These are phyloP conservation scores for Harringtonia lauricola DNA, from an alignment of 2,329 filamentous ascomycete species.

Conservation along the genomic window DNA sequence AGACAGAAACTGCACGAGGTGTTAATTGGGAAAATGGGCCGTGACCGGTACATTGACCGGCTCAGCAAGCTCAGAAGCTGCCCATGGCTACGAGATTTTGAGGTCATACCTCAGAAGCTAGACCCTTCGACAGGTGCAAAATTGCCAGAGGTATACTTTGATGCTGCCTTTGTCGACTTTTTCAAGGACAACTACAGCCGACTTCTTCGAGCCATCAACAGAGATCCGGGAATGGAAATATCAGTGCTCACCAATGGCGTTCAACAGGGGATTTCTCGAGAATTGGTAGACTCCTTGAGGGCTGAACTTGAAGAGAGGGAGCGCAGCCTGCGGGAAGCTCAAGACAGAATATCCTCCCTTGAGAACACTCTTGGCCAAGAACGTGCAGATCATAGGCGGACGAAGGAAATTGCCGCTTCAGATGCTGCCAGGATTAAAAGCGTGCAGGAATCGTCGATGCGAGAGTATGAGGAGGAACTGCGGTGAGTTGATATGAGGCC, in stretches of 20 bases:
- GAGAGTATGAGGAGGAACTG: slow-evolving; percentile 56
- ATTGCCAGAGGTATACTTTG: slow-evolving; percentile 75
- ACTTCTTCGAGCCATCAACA: slow-evolving; percentile 73
- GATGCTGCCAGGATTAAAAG: slow-evolving; percentile 36
- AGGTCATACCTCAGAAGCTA: slow-evolving; percentile 66
- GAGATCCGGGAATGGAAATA: slow-evolving; percentile 80
- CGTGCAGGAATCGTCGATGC: slow-evolving; percentile 30
- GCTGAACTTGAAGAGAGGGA: slow-evolving; percentile 66
- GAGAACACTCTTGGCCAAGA: slow-evolving; percentile 56
- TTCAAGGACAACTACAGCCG: slow-evolving; percentile 93
- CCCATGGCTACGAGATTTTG: slow-evolving; percentile 76
- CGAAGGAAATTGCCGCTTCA: slow-evolving; percentile 44
- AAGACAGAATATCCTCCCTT: slow-evolving; percentile 33
- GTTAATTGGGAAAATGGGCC: slow-evolving; percentile 63
- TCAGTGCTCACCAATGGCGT: slow-evolving; percentile 68
- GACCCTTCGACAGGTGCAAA: slow-evolving; percentile 36
- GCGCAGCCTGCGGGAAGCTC: slow-evolving; percentile 33
- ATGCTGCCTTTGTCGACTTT: slow-evolving; percentile 80
- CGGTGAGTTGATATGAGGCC: slow-evolving; percentile 12
- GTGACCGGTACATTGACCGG: slow-evolving; percentile 78
- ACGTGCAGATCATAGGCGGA: slow-evolving; percentile 57
- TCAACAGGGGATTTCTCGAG: slow-evolving; percentile 84
- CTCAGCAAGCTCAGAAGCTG: slow-evolving; percentile 68
- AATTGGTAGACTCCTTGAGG: slow-evolving; percentile 78
- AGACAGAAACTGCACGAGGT: slow-evolving; percentile 71